Percentiles rank a stretch among this genome's conserved stretches.
Conservation (phyloP, 2,329 filamentous ascomycete genomes). For the Penicillium sp. region DNA sequence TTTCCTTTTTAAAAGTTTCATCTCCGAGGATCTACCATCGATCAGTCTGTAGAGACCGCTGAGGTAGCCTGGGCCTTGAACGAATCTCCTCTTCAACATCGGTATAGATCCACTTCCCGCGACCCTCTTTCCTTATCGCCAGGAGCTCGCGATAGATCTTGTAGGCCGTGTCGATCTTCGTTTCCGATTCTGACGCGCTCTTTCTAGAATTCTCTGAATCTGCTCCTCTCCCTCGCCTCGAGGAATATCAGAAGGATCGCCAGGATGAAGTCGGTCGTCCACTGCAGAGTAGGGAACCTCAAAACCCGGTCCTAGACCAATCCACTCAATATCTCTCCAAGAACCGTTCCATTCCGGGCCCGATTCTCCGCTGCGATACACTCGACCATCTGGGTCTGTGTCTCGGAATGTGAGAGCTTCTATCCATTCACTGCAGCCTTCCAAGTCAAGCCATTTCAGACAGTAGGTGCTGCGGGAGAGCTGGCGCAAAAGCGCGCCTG, state of each 20-base stretch:
- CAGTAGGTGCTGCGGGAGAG: slow-evolving; percentile 54
- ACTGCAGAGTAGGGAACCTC: slow-evolving; percentile 26
- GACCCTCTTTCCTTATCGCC: slow-evolving; percentile 26
- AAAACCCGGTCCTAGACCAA: slow-evolving; percentile 41
- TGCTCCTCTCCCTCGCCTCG: slow-evolving; percentile 31
- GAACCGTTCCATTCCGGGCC: slow-evolving; percentile 45
- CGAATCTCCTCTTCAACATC: neutral
- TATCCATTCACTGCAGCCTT: slow-evolving; percentile 55
- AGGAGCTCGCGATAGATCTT: neutral
- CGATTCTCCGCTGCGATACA: slow-evolving; percentile 17
- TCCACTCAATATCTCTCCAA: slow-evolving; percentile 43
- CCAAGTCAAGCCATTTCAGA: slow-evolving; percentile 57
- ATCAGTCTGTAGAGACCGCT: neutral
- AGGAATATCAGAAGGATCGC: slow-evolving; percentile 6
- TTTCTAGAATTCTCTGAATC: neutral
- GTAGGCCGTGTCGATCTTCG: neutral
- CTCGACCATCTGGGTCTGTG: slow-evolving; percentile 24
- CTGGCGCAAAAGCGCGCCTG: slow-evolving; percentile 52
- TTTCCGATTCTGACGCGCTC: neutral
- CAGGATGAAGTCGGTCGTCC: neutral
- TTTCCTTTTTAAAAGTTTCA: neutral
- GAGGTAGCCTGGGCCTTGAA: neutral
- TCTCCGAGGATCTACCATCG: neutral
- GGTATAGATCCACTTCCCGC: slow-evolving; percentile 37
- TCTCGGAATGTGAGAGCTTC: slow-evolving; percentile 47